Evolutionary conservation across 257 asterid species (phyloP).

Genomic region (Leptodermis oblonga): DNA sequence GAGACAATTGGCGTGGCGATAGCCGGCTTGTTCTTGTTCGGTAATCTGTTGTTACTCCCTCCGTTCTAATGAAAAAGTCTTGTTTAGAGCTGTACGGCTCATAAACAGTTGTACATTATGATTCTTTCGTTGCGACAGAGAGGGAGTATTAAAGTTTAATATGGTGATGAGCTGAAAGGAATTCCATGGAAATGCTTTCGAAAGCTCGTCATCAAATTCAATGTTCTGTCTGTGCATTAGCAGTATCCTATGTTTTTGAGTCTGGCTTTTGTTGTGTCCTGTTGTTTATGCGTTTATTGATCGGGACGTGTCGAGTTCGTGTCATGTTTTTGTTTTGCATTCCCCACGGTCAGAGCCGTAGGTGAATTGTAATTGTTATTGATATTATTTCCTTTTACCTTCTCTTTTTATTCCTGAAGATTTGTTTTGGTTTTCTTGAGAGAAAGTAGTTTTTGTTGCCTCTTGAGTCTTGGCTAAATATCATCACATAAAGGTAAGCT

Average conservation of each 20-base stretch:
- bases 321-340: neutral
- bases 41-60: constrained; percentile 3
- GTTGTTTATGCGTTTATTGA: neutral
- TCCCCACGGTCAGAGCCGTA: neutral
- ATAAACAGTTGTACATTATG: no score
- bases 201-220: neutral
- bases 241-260: neutral
- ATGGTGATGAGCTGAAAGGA: neutral
- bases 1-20: constrained; percentile 38
- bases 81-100: neutral
- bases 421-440: neutral
- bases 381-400: no score
- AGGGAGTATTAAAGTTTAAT: neutral
- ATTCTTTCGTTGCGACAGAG: no score
- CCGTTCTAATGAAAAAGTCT: neutral
- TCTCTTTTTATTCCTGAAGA: neutral
- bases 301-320: neutral
- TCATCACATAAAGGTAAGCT: no score
- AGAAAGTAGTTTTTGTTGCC: neutral
- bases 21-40: constrained; percentile 41
- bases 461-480: no score
- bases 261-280: neutral
- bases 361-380: no score
- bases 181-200: neutral
- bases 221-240: neutral